phyloP scores from a whole-genome alignment of 495 filamentous ascomycete genomes.

The Recurvomyces mirabilis region DNA sequence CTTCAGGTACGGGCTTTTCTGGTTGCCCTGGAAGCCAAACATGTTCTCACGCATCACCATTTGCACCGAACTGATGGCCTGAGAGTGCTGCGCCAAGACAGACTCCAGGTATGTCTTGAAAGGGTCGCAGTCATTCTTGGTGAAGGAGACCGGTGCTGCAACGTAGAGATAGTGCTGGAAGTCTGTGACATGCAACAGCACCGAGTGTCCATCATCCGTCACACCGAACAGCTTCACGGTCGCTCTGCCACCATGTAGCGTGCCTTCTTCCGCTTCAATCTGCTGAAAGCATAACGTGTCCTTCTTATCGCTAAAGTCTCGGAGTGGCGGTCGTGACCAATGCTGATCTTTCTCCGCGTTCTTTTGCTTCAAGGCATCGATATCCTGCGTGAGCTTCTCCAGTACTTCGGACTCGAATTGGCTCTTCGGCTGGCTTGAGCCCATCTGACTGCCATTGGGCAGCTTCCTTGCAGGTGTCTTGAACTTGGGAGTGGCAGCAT shows the following conservation, averaged over 20 bases:
- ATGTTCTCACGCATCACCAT: slow-evolving; percentile 78
- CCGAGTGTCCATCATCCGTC: slow-evolving; percentile 94
- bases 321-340: slow-evolving; percentile 72
- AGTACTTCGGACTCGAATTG: slow-evolving; percentile 88
- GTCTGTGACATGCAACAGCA: slow-evolving; percentile 85
- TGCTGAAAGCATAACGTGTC: slow-evolving; percentile 81
- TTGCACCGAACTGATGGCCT: slow-evolving; percentile 59
- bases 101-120: slow-evolving; percentile 70
- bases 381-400: slow-evolving; percentile 89
- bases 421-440: slow-evolving; percentile 78
- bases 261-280: slow-evolving; percentile 89
- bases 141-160: slow-evolving; percentile 73
- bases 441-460: slow-evolving; percentile 45
- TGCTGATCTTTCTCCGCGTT: slow-evolving; percentile 90
- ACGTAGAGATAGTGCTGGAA: slow-evolving; percentile 97
- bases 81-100: slow-evolving; percentile 52
- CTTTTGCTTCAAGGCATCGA: slow-evolving; percentile 65
- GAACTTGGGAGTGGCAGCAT: slow-evolving; percentile 42
- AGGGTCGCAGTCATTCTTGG: slow-evolving; percentile 57
- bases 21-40: slow-evolving; percentile 84
- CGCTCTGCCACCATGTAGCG: slow-evolving; percentile 55
- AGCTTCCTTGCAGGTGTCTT: slow-evolving; percentile 46
- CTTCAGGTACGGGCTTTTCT: slow-evolving; percentile 84
- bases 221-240: slow-evolving; percentile 88
- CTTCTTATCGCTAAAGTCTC: slow-evolving; percentile 56